Percentiles rank a stretch among this genome's conserved stretches.
These are phyloP conservation scores for Strobilomyces dryophilus DNA, from an alignment of 768 basidiomycete genomes.

Conservation along the genomic window DNA sequence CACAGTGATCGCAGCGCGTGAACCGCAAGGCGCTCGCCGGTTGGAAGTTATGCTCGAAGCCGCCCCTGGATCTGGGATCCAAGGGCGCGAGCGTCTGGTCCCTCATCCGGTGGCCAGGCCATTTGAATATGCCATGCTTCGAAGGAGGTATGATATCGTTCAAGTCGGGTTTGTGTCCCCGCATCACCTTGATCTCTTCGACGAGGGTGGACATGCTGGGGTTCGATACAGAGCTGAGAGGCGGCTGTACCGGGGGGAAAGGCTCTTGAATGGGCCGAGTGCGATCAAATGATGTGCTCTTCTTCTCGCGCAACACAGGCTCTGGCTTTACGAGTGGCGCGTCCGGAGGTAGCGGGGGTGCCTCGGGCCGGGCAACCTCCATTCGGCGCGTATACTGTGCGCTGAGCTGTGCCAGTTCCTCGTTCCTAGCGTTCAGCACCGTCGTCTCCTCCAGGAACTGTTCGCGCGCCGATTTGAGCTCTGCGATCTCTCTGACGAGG, in stretches of 20 bases:
- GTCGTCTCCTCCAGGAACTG: slow-evolving; percentile 89
- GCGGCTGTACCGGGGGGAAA: slow-evolving; percentile 6
- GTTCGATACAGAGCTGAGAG: slow-evolving; percentile 14
- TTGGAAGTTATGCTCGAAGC: slow-evolving; percentile 79
- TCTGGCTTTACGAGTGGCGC: slow-evolving; percentile 7
- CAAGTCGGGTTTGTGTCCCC: slow-evolving; percentile 27
- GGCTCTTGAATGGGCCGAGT: slow-evolving; percentile 12
- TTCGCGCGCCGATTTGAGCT: slow-evolving; percentile 83
- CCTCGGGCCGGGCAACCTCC: slow-evolving; percentile 39
- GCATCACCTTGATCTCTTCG: slow-evolving; percentile 26
- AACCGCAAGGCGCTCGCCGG: slow-evolving; percentile 85
- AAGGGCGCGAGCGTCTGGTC: slow-evolving; percentile 34
- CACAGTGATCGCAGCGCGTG: slow-evolving; percentile 91
- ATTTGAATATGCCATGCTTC: slow-evolving; percentile 64
- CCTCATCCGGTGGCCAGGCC: slow-evolving; percentile 59
- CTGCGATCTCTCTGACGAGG: slow-evolving; percentile 74
- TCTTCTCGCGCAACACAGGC: slow-evolving; percentile 17
- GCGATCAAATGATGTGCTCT: slow-evolving; percentile 30
- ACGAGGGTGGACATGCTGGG: slow-evolving; percentile 20
- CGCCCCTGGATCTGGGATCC: slow-evolving; percentile 37
- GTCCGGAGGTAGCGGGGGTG: slow-evolving; percentile 13
- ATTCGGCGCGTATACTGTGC: slow-evolving; percentile 77
- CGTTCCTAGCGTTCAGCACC: slow-evolving; percentile 85
- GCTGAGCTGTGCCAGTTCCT: slow-evolving; percentile 86
- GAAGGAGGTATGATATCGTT: slow-evolving; percentile 47